Evolutionary conservation across 768 basidiomycete genomes (phyloP), one percentile per base, ranked within the genome.

Genomic region (Mycena kentingensis): DNA sequence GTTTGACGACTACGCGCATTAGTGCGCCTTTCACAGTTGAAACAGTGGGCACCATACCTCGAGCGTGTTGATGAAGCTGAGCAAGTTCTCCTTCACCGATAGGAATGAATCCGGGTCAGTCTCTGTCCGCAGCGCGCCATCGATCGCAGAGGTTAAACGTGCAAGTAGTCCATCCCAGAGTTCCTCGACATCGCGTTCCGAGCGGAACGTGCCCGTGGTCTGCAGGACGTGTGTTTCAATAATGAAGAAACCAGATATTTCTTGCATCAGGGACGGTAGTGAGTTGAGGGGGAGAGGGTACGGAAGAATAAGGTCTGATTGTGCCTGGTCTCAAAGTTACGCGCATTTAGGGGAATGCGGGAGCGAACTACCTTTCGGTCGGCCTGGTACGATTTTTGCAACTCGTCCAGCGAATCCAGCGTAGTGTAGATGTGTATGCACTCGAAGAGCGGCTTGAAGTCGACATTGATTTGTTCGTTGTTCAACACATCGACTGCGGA

Each of bases 161-260:
- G 77, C 68, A 46, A 94, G 81, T 50, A 98, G 81, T 12, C 83
- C 84, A 57, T 96, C 91, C 96, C 96, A 98, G 10, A 99, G 80
- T 51, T 95, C 93, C 59, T 98, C 94, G 2, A 98, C 87, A 58
- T 98, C 93, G 38, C 85, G 79, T 59, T 87, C 81, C 15, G 89
- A 91, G n/a, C 97, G 84, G 73, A 99, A 99, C 28, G 80, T 83
- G 16, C 86, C 85, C 10, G 94, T 92, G 0, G 92, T 92, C 59
- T 87, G 84, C 6, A 98, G 79, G 1, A 99, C 94, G 64, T 96
- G 87, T 1, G 83, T 86, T 70, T 99, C 97, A 58, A 98, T 86
- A 52, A 99, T 93, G 73, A 98, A 99, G 71, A 97, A 99, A 0
- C 97, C 97, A 31, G 93, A 88, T 57, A 98, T 90, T 70, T 98